Base-by-base conservation (phyloP, 495 filamentous ascomycete genomes). In the Copromyces sp. region DNA sequence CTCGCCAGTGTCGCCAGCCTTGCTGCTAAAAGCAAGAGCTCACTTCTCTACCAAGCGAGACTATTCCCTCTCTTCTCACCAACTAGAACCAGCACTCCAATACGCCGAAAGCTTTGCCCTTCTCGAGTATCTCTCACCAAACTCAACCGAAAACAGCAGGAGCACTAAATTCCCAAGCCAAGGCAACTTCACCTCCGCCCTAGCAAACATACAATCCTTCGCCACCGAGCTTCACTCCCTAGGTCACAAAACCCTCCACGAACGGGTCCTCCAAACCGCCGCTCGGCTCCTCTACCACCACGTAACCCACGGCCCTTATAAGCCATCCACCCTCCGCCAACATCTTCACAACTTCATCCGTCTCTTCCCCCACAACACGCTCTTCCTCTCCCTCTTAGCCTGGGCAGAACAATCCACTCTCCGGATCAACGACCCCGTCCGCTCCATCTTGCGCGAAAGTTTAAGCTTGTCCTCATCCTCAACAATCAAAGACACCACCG, bases 331-430 rank as follows among this genome's bases (percentile, higher is more conserved):
- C 29, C 77, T 97, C 69, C 90, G 92, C 44, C 77, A 83, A 24
- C 77, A 87, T 4, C 83, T 97, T 3, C 74, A 82, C 7, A 78
- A 87, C 38, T 90, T 89, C 73, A 80, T 95, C 39, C 70, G 73
- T 4, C 75, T 83, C 12, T 97, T 92, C 80, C 94, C 94, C 0
- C 82, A 86, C 39, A 97, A 97, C 83, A 93, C 90, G 2, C 86
- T 94, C 42, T 91, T 97, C 74, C 86, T 95, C 69, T 82, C 86
- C 17, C 83, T 94, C 16, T 90, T 90, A 78, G 84, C 87, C 11
- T 94, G 89, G 89, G 89, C 91, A 76, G 89, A 93, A 76, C 61
- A 73, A 1, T 81, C 88, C 16, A 85, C 89, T 6, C 84, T 91
- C 24, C 88, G 87, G 41, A 87, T 97, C 72, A 86, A 91, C 72